These are phyloP conservation scores for Dillenia suffruticosa DNA, from an alignment of 164 flowering plant genomes.

Conservation along the genomic window DNA sequence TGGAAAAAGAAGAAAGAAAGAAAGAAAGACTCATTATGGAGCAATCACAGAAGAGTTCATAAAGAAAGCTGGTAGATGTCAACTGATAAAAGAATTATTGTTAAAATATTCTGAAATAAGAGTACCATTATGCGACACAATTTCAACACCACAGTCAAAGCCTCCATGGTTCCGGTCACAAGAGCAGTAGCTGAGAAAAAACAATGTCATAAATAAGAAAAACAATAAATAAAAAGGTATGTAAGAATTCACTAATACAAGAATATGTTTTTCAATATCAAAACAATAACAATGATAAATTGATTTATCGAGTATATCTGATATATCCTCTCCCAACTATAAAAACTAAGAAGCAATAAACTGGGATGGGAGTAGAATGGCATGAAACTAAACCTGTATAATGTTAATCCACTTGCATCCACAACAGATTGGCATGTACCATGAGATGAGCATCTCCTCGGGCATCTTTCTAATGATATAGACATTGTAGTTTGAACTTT, in stretches of 20 bases:
- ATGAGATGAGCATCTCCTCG: constrained; percentile 66
- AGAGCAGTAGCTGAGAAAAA: constrained; percentile 58
- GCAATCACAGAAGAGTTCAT: no score
- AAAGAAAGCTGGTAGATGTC: no score
- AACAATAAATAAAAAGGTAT: background rate
- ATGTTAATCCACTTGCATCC: constrained; percentile 72
- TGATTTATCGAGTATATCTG: no score
- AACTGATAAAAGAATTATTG: background rate
- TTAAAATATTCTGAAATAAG: constrained; percentile 1
- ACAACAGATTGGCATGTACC: constrained; percentile 51
- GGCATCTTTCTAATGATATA: constrained; percentile 78
- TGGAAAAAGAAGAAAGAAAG: no score
- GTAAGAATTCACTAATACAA: background rate
- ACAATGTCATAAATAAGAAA: background rate
- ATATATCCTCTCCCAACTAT: no score
- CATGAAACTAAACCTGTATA: constrained; percentile 54
- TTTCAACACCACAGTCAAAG: constrained; percentile 79
- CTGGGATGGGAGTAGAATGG: background rate
- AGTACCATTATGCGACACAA: constrained; percentile 62
- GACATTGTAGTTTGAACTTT: constrained; percentile 43
- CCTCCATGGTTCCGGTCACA: constrained; percentile 95
- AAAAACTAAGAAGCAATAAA: background rate
- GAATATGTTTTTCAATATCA: background rate
- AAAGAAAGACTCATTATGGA: no score
- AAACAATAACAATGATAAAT: background rate